Percentiles rank a stretch among this genome's conserved stretches.
phyloP scores from a whole-genome alignment of 805 yeast genomes.

The Ogataea sp. region DNA sequence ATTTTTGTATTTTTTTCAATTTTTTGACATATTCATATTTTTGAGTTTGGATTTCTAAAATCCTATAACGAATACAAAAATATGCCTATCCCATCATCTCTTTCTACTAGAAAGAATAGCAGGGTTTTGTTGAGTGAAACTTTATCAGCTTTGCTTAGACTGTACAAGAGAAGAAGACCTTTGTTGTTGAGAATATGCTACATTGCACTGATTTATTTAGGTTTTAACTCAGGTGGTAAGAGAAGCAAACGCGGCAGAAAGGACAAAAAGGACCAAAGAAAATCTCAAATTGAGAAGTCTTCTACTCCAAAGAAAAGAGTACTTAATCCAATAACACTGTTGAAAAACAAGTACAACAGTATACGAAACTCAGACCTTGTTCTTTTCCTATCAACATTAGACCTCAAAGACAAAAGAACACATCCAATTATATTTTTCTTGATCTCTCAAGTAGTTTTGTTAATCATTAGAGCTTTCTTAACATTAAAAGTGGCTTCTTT shows the following conservation, averaged over 20 bases:
- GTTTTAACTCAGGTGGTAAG: neutral
- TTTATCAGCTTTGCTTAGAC: neutral
- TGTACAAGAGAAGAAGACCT: neutral
- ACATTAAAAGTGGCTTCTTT: conserved; percentile 78
- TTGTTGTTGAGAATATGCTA: neutral
- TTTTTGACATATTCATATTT: too few relatives aligned
- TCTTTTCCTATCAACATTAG: conserved; percentile 9
- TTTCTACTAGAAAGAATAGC: too few relatives aligned
- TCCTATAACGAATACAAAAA: too few relatives aligned
- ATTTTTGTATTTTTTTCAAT: too few relatives aligned
- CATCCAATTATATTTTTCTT: conserved; percentile 21
- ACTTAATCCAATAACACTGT: neutral
- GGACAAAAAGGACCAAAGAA: neutral
- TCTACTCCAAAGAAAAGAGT: neutral
- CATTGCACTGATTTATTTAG: neutral
- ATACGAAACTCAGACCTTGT: conserved; percentile 12
- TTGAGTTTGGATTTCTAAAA: too few relatives aligned
- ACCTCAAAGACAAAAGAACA: conserved; percentile 6
- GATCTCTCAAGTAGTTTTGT: conserved; percentile 44
- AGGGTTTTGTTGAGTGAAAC: neutral
- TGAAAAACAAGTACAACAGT: neutral
- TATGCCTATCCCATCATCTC: too few relatives aligned
- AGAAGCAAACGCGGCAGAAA: neutral
- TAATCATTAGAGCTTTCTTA: conserved; percentile 61
- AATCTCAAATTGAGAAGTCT: conserved; percentile 2